These are phyloP conservation scores for Acmispon strigosus DNA, from an alignment of 306 rosid species.

Conservation along the genomic window DNA sequence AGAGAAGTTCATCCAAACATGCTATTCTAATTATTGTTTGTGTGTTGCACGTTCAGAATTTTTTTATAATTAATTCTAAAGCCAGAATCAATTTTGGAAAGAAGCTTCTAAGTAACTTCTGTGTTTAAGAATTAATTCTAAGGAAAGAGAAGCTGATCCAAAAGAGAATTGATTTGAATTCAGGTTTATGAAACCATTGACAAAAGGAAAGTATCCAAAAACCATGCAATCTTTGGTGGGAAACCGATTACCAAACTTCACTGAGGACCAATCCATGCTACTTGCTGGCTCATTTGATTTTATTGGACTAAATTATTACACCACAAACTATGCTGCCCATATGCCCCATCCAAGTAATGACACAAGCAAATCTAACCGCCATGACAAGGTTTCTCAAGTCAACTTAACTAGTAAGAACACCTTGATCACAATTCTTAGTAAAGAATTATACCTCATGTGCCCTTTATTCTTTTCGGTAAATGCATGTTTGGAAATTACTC, in stretches of 20 bases:
- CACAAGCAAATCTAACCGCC: not conserved
- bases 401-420: conserved; percentile 33
- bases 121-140: no score
- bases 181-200: conserved; percentile 61
- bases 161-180: not conserved
- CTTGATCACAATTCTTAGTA: not conserved
- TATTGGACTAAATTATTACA: conserved; percentile 67
- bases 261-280: conserved; percentile 32
- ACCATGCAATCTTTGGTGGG: conserved; percentile 49
- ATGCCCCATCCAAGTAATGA: not conserved
- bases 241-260: conserved; percentile 48
- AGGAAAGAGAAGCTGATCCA: no score
- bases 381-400: conserved; percentile 33
- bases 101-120: no score
- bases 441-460: not conserved
- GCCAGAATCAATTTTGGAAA: no score
- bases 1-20: no score
- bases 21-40: no score
- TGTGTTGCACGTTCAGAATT: no score
- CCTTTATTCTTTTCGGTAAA: not conserved
- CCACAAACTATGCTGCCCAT: conserved; percentile 37
- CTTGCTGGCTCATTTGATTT: conserved; percentile 58
- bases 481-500: no score
- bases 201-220: conserved; percentile 59
- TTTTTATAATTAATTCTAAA: no score